Base-by-base conservation (phyloP, 1,139 yeast genomes). In the Eremothecium cymbalariae region DNA sequence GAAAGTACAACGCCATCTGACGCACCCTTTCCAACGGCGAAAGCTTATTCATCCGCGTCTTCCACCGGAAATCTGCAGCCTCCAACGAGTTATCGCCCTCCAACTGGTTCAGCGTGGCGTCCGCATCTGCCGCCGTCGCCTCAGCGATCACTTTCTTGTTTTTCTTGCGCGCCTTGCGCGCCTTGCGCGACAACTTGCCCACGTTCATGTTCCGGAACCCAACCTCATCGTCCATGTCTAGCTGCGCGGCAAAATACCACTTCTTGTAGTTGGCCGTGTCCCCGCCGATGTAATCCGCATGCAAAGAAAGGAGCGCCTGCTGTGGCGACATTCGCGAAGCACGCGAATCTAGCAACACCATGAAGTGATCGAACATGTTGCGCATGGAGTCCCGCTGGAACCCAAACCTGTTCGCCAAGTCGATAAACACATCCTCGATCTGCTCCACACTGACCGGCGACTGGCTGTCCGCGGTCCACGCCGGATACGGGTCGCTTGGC, bases 331-430 rank as follows among this genome's bases (percentile, higher is more conserved):
- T 85, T 64, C 98, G 80, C 34, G 96, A 85, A 8, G 97, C 74
- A 59, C 97, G 77, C 7, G 98, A 90, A 58, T 93, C 98, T 55
- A 93, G 71, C 51, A 88, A 69, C 18, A 84, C 75, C 96, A 93
- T 82, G 60, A 90, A 79, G 62, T 85, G 93, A 59, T 93, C 98
- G 63, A 78, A 90, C 84, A 88, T 83, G 64, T 93, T 93, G 65
- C 94, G 77, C 90, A 85, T 85, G 18, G 95, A 84, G 58, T 88
- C 97, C 63, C 94, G 75, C 68, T 93, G 98, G 74, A 93, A 93
- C 44, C 98, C 98, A 63, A 93, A 86, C 62, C 82, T 81, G 63
- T 81, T 79, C 41, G 95, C 70, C 58, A 93, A 68, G 57, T 88
- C 95, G 54, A 83, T 79, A 61, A 90, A 90, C 38, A 90, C 78